A percentile compares a stretch with the other conserved stretches of the same genome.
These are phyloP conservation scores for Pisolithus sp. DNA, from an alignment of 768 basidiomycete species.

Conservation along the genomic window DNA sequence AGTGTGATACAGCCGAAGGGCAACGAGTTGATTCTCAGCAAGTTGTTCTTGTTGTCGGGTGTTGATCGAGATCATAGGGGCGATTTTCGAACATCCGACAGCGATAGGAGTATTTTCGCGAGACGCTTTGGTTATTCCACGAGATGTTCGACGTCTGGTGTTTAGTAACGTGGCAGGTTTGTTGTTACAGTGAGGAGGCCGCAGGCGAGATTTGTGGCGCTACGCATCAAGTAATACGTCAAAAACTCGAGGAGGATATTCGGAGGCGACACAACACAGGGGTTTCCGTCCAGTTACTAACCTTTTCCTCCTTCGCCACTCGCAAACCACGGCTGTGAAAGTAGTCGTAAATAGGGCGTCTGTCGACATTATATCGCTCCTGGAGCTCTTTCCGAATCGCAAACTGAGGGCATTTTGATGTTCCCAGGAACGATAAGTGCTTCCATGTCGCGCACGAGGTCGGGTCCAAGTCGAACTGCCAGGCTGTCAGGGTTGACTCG, in stretches of 20 bases:
- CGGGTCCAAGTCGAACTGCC: conserved; percentile 58
- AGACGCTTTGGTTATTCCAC: conserved; percentile 25
- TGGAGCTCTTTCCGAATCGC: conserved; percentile 64
- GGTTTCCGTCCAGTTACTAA: background rate
- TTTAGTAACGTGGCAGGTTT: background rate
- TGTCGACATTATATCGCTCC: conserved; percentile 61
- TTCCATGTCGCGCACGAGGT: conserved; percentile 66
- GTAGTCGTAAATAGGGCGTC: conserved; percentile 74
- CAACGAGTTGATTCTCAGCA: conserved; percentile 26
- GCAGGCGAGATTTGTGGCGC: too few species aligned
- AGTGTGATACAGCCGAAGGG: background rate
- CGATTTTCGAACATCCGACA: conserved; percentile 1
- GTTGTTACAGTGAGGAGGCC: too few species aligned
- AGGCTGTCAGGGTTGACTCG: conserved; percentile 65
- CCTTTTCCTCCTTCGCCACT: conserved; percentile 57
- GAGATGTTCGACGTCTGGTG: conserved; percentile 14
- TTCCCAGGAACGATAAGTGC: conserved; percentile 63
- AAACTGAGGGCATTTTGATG: conserved; percentile 70
- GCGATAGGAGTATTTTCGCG: conserved; percentile 14
- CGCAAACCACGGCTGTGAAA: conserved; percentile 61
- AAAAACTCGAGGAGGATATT: too few species aligned
- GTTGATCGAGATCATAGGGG: conserved; percentile 1
- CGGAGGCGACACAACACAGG: too few species aligned
- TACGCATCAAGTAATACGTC: too few species aligned
- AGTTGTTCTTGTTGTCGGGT: conserved; percentile 2